phyloP scores from a whole-genome alignment of 179 eudicot species.

The Actinidia arguta region DNA sequence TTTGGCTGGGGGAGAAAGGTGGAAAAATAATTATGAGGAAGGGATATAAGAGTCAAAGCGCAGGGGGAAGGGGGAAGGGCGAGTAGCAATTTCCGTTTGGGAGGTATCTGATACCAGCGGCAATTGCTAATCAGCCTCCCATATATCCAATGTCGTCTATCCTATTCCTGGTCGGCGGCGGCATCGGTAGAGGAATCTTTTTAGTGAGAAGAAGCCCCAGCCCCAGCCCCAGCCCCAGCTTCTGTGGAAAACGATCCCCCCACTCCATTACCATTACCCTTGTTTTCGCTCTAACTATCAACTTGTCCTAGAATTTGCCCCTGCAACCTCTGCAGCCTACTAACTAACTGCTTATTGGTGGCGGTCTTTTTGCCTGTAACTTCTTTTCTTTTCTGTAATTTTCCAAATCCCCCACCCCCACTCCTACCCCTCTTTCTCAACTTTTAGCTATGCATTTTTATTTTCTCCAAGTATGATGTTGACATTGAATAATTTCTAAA shows the following conservation, averaged over 20 bases:
- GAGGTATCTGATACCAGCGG: background rate
- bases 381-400: too few species aligned
- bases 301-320: background rate
- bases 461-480: too few species aligned
- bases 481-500: too few species aligned
- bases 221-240: background rate
- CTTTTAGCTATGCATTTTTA: background rate
- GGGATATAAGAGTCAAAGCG: too few species aligned
- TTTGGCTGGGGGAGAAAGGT: too few species aligned
- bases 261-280: background rate
- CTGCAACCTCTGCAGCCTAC: slow-evolving; percentile 7
- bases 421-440: background rate
- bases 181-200: background rate
- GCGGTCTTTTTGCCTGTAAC: slow-evolving; percentile 1
- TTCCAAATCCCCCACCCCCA: too few species aligned
- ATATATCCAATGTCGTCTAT: background rate
- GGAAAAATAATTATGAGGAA: too few species aligned
- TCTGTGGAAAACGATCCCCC: background rate
- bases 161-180: too few species aligned
- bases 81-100: too few species aligned
- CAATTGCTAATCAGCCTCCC: slow-evolving; percentile 2
- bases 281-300: background rate
- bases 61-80: too few species aligned
- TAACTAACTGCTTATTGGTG: background rate
- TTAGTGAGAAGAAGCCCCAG: background rate